phyloP scores from a whole-genome alignment of 2,329 filamentous ascomycete species.

The Penicillium digitatum region DNA sequence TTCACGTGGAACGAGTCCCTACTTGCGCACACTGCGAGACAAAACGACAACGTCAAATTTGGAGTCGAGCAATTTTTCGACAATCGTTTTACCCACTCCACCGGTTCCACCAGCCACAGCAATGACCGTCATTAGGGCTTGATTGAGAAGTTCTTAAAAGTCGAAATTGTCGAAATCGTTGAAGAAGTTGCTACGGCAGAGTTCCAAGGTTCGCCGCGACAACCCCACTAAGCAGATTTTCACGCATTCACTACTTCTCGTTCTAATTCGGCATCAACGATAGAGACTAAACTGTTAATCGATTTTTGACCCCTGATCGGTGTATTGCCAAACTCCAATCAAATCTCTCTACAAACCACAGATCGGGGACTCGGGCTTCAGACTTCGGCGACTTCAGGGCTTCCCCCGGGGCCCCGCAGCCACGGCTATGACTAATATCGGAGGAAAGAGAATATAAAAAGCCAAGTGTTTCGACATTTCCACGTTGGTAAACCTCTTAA shows the following conservation, averaged over 20 bases:
- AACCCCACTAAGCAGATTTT: background rate
- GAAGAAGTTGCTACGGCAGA: background rate
- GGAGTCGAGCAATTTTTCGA: conserved; percentile 41
- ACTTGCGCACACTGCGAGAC: conserved; percentile 37
- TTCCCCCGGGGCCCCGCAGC: background rate
- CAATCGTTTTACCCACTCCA: conserved; percentile 45
- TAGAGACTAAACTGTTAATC: background rate
- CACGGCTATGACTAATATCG: conserved; percentile 23
- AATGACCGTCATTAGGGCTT: conserved; percentile 45
- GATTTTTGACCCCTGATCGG: background rate
- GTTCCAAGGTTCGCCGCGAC: conserved; percentile 1
- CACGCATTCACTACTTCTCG: background rate
- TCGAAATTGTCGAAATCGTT: background rate
- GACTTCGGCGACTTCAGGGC: conserved; percentile 15
- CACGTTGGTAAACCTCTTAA: background rate
- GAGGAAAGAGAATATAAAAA: conserved; percentile 19
- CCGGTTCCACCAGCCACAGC: conserved; percentile 50
- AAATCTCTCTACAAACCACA: background rate
- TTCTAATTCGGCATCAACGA: background rate
- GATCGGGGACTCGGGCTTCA: conserved; percentile 27
- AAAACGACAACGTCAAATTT: conserved; percentile 43
- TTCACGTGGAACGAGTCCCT: background rate
- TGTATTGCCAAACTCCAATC: background rate
- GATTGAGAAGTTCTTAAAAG: background rate
- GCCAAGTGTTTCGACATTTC: conserved; percentile 1